phyloP scores from a whole-genome alignment of 2,329 filamentous ascomycete species.

The Sodiomyces alkalinus region DNA sequence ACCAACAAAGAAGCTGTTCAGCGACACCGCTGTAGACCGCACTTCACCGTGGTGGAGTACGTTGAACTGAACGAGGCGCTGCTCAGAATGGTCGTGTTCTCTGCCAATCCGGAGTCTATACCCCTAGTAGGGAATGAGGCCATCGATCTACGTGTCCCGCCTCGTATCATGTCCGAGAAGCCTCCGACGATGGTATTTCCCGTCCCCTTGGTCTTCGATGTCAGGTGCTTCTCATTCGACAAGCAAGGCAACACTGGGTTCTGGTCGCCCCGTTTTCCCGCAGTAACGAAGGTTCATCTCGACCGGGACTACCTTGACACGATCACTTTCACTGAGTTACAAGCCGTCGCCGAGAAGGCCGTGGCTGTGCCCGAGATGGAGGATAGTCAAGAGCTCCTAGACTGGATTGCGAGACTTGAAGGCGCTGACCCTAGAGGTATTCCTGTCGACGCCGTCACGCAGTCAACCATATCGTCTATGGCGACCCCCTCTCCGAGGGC shows the following conservation, averaged over 20 bases:
- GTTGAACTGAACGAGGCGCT: slow-evolving; percentile 39
- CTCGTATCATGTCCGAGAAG: slow-evolving; percentile 24
- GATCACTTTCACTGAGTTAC: slow-evolving; percentile 54
- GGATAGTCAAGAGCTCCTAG: slow-evolving; percentile 42
- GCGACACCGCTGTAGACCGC: slow-evolving; percentile 34
- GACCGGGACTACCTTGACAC: slow-evolving; percentile 58
- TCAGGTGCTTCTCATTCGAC: slow-evolving; percentile 68
- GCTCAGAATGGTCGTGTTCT: slow-evolving; percentile 32
- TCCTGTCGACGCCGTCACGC: slow-evolving; percentile 26
- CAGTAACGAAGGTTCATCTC: slow-evolving; percentile 60
- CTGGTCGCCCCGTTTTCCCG: slow-evolving; percentile 63
- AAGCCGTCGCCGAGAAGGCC: slow-evolving; percentile 46
- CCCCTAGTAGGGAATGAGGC: slow-evolving; percentile 19
- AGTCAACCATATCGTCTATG: slow-evolving; percentile 22
- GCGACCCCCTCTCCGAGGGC: slow-evolving; percentile 4
- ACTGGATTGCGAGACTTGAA: slow-evolving; percentile 48
- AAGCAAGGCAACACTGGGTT: slow-evolving; percentile 53
- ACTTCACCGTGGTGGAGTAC: slow-evolving; percentile 51
- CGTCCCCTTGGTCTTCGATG: slow-evolving; percentile 60
- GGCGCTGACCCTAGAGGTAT: slow-evolving; percentile 30
- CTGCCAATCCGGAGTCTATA: slow-evolving; percentile 28
- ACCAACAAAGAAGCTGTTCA: slow-evolving; percentile 47
- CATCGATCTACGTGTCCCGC: slow-evolving; percentile 31
- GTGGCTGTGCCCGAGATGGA: slow-evolving; percentile 31
- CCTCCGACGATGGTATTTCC: slow-evolving; percentile 43